Evolutionary conservation across 1,284 basidiomycete species (phyloP), one percentile per base, ranked within the genome.

Genomic region (Cutaneotrichosporon mucoides): DNA sequence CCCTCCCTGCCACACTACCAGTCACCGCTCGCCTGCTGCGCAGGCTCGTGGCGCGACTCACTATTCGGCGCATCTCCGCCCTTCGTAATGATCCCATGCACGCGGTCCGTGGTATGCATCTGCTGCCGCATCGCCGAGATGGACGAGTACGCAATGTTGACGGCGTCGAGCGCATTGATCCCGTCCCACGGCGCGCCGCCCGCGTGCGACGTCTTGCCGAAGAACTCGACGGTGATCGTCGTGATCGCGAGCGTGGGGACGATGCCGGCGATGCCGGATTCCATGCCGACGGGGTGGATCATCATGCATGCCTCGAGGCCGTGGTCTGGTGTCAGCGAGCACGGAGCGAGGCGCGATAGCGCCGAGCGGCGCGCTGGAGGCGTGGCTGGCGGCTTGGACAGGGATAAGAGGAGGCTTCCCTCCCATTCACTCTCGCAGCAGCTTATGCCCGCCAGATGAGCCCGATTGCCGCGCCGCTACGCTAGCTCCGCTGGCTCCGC

Each of bases 131-230:
- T 80, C 2, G 84, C 84, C 8, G 88, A 86, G 48, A 93, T 82
- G 58, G 83, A 82, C 7, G 83, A 84, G 76, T 93, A 93, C 3
- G 89, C 87, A 13, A 89, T 77, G 67, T 90, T 87, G 2, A 88
- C 90, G 0, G 89, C 91, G 73, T 92, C 90, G 45, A 90, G 83
- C 5, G 90, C 90, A 70, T 92, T 92, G 60, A 83, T 82, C 33
- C 87, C 91, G 76, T 91, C 88, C 89, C 65, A 70, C 12, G 68
- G 68, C 16, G 61, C 60, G 12, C 38, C 83, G 35, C 84, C 86
- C 11, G 88, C 89, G 70, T 90, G 88, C 16, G 88, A 85, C 47
- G 88, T 88, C 63, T 60, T 61, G 10, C 75, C 75, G 15, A 54
- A 56, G 64, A 66, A 76, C 49, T 73, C 68, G 43, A 69, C 66